A percentile compares a stretch with the other conserved stretches of the same genome.
These are phyloP conservation scores for Diaporthe longicolla DNA, from an alignment of 2,329 filamentous ascomycete genomes.

Conservation along the genomic window DNA sequence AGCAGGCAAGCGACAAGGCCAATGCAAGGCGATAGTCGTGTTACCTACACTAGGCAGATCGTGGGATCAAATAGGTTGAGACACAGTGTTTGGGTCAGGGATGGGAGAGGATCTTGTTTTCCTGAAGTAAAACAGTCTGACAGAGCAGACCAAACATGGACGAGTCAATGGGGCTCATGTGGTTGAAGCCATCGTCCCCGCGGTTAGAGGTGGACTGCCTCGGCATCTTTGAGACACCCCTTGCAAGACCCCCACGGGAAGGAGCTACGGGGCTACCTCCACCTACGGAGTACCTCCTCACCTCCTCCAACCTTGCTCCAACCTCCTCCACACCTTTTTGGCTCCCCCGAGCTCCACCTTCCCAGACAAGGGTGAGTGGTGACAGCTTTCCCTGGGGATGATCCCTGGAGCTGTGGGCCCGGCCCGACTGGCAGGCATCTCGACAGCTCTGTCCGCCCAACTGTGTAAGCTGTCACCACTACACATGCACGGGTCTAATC, in stretches of 20 bases:
- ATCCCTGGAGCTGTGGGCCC: constrained; percentile 16
- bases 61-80: constrained; percentile 24
- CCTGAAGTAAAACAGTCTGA: constrained; percentile 30
- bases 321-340: neutral
- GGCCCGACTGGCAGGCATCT: constrained; percentile 13
- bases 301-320: neutral
- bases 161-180: constrained; percentile 4
- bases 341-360: neutral
- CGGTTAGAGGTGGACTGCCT: constrained; percentile 29
- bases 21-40: constrained; percentile 23
- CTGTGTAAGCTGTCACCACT: neutral
- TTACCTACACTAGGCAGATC: constrained; percentile 27
- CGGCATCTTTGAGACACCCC: constrained; percentile 33
- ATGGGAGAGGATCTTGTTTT: constrained; percentile 2
- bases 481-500: constrained; percentile 11
- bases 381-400: constrained; percentile 15
- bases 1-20: neutral
- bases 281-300: neutral
- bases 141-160: constrained; percentile 18
- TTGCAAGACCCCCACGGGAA: constrained; percentile 20
- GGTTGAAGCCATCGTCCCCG: constrained; percentile 33
- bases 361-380: neutral
- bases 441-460: neutral
- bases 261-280: neutral
- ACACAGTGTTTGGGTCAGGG: constrained; percentile 20